Base-by-base conservation (phyloP, 257 asterid species). In the Lithospermum erythrorhizon region DNA sequence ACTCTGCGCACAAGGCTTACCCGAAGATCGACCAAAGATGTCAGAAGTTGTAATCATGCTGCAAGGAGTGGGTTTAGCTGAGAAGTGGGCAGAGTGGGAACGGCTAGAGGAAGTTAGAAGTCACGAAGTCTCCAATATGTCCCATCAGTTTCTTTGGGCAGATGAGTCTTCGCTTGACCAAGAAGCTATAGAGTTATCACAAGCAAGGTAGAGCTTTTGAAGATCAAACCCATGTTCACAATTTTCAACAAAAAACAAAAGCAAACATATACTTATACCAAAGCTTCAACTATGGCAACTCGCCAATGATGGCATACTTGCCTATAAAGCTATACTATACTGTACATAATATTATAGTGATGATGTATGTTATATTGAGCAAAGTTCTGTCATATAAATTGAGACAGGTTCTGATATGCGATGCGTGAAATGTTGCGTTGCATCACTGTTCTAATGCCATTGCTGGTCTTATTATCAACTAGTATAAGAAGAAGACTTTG, bases 81-180 rank as follows among this genome's bases (percentile, higher is more conserved):
- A 82, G 79, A 80, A 79, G 70, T 90, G 97, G 97, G 90, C 95
- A 3, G 95, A 87, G 64, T 90, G 97, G 97, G 95, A 90, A 71
- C 90, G 83, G 61, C 77, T 80, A 47, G 96, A 90, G 45, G 75
- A 85, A 65, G 68, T 74, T 6, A 71, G 83, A 61, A 63, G 63
- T 68, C 89, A 78, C 56, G 87, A 83, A n/a, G 78, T 78, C 57
- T 63, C 82, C 1, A 65, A 72, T 41, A 57, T 77, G 74, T 74
- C 94, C 11, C 86, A 78, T 55, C 82, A 67, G 18, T 82, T 87
- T 54, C n/a, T 83, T 18, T 85, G 95, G 94, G 83, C 77, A 72
- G 85, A 90, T 61, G 94, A 87, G 65, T 83, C 94, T 58, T 72
- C 82, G 54, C 82, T 75, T 61, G 90, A 82, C 62, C 97, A 90